phyloP scores from a whole-genome alignment of 805 yeast species.

The Saccharomycopsis vini region DNA sequence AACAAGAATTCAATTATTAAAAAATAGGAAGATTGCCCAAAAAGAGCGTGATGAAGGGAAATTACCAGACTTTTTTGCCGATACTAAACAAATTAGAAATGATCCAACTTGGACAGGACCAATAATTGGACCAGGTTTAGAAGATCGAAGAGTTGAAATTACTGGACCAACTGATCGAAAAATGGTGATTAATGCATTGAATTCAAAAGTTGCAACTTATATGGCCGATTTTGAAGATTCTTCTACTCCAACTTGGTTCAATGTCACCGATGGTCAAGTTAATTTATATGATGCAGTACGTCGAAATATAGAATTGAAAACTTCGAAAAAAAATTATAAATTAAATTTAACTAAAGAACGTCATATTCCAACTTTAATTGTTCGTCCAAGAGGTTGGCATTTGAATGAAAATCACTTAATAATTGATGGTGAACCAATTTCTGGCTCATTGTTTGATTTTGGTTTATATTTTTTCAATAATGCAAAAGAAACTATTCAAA shows the following conservation, averaged over 20 bases:
- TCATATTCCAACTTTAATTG: conserved; percentile 41
- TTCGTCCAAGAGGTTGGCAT: conserved; percentile 66
- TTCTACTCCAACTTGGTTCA: conserved; percentile 61
- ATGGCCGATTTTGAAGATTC: conserved; percentile 76
- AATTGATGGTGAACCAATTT: conserved; percentile 60
- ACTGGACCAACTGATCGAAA: conserved; percentile 72
- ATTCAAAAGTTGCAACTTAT: conserved; percentile 60
- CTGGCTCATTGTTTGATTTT: conserved; percentile 62
- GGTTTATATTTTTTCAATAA: conserved; percentile 64
- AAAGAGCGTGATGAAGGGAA: conserved; percentile 48
- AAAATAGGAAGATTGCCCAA: conserved; percentile 47
- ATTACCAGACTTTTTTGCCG: conserved; percentile 62
- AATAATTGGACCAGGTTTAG: conserved; percentile 56
- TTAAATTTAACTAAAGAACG: conserved; percentile 37
- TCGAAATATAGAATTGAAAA: conserved; percentile 35
- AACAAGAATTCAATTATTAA: conserved; percentile 46
- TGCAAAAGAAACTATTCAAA: conserved; percentile 46
- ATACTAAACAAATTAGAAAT: conserved; percentile 51
- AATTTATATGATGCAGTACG: conserved; percentile 64
- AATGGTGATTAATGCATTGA: conserved; percentile 68
- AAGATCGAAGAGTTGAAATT: conserved; percentile 66
- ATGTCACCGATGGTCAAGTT: conserved; percentile 60
- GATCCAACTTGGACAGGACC: conserved; percentile 69
- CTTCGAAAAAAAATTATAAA: conserved; percentile 34
- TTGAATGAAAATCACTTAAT: conserved; percentile 54